phyloP scores from a whole-genome alignment of 257 asterid genomes.

The Striga asiatica region DNA sequence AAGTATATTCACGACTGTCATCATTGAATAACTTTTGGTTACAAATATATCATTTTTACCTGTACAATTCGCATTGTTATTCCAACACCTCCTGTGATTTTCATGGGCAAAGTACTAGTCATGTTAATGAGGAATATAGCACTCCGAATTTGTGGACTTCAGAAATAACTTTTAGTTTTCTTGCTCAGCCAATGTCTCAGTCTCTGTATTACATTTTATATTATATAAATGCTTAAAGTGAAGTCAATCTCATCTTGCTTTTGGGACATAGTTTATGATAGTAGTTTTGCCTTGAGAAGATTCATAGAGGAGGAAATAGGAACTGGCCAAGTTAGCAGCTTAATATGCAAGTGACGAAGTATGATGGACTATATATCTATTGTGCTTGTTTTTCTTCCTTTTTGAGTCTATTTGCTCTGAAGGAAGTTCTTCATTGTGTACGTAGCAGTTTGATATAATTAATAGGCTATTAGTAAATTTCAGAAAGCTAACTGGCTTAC shows the following conservation, averaged over 20 bases:
- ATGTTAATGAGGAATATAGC: neutral
- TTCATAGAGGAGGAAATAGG: neutral
- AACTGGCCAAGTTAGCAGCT: neutral
- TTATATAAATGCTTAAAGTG: neutral
- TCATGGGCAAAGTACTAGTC: no score
- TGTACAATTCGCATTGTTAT: no score
- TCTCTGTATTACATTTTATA: neutral
- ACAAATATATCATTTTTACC: no score
- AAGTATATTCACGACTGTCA: no score
- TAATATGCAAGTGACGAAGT: neutral
- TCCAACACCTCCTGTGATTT: no score
- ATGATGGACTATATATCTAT: no score
- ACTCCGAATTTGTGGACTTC: neutral
- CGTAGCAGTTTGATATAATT: neutral
- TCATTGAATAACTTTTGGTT: no score
- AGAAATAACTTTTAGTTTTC: neutral
- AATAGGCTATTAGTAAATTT: neutral
- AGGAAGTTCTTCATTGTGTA: neutral
- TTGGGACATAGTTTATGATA: no score
- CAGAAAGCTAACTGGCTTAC: conserved; percentile 13
- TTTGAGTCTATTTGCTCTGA: no score
- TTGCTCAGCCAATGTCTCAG: neutral
- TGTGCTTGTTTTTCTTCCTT: neutral
- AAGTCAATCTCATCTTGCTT: neutral
- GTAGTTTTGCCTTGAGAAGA: neutral